phyloP scores from a whole-genome alignment of 345 rosid genomes.

The Arabidopsis arenosa region DNA sequence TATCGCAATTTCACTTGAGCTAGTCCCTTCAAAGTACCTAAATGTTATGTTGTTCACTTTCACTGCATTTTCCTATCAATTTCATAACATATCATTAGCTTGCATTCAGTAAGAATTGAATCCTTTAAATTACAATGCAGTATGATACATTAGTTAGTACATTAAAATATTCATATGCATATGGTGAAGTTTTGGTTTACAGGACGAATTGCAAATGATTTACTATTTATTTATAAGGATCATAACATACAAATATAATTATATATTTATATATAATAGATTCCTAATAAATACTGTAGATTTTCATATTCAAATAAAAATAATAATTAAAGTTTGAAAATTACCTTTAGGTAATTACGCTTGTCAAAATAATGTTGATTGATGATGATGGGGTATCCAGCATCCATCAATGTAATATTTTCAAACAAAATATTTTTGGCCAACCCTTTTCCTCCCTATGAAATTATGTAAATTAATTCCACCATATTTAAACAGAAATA shows the following conservation, averaged over 20 bases:
- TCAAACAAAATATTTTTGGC: constrained; percentile 32
- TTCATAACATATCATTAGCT: neutral
- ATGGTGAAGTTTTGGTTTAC: neutral
- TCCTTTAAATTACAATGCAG: neutral
- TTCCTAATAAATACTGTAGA: neutral
- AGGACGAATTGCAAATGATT: neutral
- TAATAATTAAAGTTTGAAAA: neutral
- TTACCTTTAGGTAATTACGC: neutral
- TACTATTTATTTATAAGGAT: neutral
- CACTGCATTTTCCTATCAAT: constrained; percentile 15
- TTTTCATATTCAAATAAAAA: neutral
- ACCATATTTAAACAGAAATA: neutral
- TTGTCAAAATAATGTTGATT: constrained; percentile 25
- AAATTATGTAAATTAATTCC: neutral
- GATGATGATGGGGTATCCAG: constrained; percentile 24
- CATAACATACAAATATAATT: neutral
- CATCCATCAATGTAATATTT: constrained; percentile 14
- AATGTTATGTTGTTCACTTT: constrained; percentile 31
- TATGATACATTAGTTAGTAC: neutral
- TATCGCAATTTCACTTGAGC: constrained; percentile 19
- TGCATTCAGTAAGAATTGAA: neutral
- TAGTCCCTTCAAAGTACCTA: constrained; percentile 18
- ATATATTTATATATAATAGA: neutral
- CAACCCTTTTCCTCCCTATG: constrained; percentile 33
- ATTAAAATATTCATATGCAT: neutral